phyloP scores from a whole-genome alignment of 768 basidiomycete genomes.

The Amanita rimosa region DNA sequence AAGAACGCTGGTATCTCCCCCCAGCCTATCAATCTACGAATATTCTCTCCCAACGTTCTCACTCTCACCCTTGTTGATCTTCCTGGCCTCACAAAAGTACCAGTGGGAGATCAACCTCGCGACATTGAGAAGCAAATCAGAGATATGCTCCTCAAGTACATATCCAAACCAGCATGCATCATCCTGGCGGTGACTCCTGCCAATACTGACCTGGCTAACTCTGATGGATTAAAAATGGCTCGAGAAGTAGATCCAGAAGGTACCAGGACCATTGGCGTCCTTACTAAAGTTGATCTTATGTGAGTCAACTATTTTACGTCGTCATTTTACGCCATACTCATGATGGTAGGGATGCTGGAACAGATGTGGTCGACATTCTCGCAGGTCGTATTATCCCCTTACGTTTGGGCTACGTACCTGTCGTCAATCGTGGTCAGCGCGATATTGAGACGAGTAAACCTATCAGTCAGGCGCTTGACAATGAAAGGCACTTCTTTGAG shows the following conservation, averaged over 20 bases:
- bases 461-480: constrained; percentile 77
- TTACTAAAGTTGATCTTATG: constrained; percentile 99
- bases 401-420: constrained; percentile 94
- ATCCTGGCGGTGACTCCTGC: constrained; percentile 93
- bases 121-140: constrained; percentile 97
- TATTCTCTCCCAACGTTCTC: constrained; percentile 94
- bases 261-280: constrained; percentile 91
- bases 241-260: constrained; percentile 97
- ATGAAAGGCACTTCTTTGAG: constrained; percentile 91
- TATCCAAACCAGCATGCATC: constrained; percentile 91
- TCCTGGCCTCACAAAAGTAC: constrained; percentile 91
- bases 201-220: constrained; percentile 97
- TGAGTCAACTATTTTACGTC: constrained; percentile 23
- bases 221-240: constrained; percentile 93
- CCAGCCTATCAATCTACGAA: constrained; percentile 92
- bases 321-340: not conserved
- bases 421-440: constrained; percentile 96
- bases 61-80: constrained; percentile 97
- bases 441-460: constrained; percentile 89
- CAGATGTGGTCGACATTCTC: constrained; percentile 97
- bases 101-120: constrained; percentile 91
- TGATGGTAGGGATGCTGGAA: constrained; percentile 79
- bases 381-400: constrained; percentile 95
- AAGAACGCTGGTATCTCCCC: constrained; percentile 98
- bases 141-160: constrained; percentile 94